Base-by-base conservation (phyloP, 2,329 filamentous ascomycete genomes). In the Ceratocystis ficicola region DNA sequence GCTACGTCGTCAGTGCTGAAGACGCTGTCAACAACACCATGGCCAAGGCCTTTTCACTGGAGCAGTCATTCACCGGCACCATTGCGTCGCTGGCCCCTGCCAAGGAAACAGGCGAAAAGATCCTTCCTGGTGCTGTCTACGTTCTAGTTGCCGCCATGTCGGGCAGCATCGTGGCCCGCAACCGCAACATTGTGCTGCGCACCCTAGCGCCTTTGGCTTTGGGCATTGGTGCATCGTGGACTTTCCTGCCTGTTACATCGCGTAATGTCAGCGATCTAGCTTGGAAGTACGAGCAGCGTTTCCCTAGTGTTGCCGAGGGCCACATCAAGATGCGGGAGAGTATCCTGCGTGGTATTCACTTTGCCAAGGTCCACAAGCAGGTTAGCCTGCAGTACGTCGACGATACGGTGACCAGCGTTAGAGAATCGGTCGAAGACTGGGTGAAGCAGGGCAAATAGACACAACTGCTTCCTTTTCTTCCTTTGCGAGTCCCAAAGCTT, bases 71-170 rank as follows among this genome's bases (percentile, higher is more conserved):
- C 79, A 95, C 93, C 71, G 84, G 83, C 76, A 97, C 94, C 68
- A 77, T 99, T 70, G 90, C 92, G 67, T 91, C 88, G 25, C 83
- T 99, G 48, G 94, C 92, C 22, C 94, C 94, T 36, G 81, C 91
- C 46, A 87, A 86, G 72, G 88, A 93, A 76, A 89, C 86, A 68
- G 89, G 89, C 74, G 94, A 99, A 80, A 86, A 86, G 73, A 82
- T 99, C 66, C 86, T 97, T 77, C 94, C 94, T 44, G 93, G 93
- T 30, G 81, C 86, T 68, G 85, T 97, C 70, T 97, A 97, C 78
- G 91, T 97, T 60, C 83, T 96, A 36, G 92, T 99, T 61, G 87
- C 92, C 52, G 86, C 90, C 72, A 96, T 99, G 92, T 90, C 94
- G 44, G 94, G 93, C 71, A 91, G 86, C 76, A 97, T 99, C 74